Evolutionary conservation across 192 early-diverging fungal genomes (phyloP).

Genomic region (Rhizophagus sp.): DNA sequence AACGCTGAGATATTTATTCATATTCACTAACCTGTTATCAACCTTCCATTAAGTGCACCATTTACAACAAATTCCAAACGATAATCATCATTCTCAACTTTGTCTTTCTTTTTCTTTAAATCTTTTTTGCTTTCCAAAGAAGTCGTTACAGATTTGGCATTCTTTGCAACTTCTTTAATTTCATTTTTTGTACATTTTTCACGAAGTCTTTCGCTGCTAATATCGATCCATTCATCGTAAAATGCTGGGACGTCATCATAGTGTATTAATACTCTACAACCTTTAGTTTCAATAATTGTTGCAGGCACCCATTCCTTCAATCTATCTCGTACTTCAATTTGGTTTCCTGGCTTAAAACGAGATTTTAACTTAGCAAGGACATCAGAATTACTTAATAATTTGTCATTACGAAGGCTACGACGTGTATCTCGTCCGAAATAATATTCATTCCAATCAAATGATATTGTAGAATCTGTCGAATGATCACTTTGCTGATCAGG

Average conservation of each 20-base stretch:
- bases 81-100: constrained; percentile 2
- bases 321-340: constrained; percentile 58
- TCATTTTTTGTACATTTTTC: constrained; percentile 33
- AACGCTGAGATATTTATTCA: not conserved
- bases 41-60: not conserved
- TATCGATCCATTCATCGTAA: constrained; percentile 71
- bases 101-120: not conserved
- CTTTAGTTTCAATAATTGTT: constrained; percentile 55
- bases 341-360: constrained; percentile 36
- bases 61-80: constrained; percentile 15
- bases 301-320: constrained; percentile 62
- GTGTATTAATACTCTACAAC: constrained; percentile 60
- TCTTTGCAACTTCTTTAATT: constrained; percentile 18
- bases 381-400: not conserved
- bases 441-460: constrained; percentile 28
- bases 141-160: not conserved
- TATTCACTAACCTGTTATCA: not conserved
- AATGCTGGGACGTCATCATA: constrained; percentile 52
- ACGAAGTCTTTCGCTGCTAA: constrained; percentile 59
- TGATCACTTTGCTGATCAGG: constrained; percentile 11
- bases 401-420: constrained; percentile 17
- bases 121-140: not conserved
- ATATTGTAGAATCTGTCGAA: not conserved
- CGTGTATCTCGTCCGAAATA: constrained; percentile 25
- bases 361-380: constrained; percentile 31